Percentiles rank a stretch among this genome's conserved stretches.
phyloP scores from a whole-genome alignment of 768 basidiomycete genomes.

The Xanthoconium purpureum region DNA sequence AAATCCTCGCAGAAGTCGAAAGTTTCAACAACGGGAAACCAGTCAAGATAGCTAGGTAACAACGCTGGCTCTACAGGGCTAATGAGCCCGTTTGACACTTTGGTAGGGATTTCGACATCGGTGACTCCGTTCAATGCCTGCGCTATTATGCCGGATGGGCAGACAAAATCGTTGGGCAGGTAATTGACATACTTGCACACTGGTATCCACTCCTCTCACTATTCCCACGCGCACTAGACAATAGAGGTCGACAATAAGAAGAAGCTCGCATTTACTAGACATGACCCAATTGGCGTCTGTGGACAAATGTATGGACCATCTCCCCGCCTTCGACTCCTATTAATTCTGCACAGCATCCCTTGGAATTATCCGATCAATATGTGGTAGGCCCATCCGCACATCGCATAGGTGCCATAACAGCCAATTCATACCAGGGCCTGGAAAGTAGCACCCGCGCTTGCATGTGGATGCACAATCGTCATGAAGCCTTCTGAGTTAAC shows the following conservation, averaged over 20 bases:
- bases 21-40: constrained; percentile 90
- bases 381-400: constrained; percentile 47
- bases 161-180: constrained; percentile 90
- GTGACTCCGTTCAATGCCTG: constrained; percentile 71
- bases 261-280: constrained; percentile 83
- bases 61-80: constrained; percentile 34
- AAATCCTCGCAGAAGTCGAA: constrained; percentile 83
- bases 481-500: constrained; percentile 94
- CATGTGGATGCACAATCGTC: constrained; percentile 88
- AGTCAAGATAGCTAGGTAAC: constrained; percentile 53
- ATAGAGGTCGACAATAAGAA: constrained; percentile 77
- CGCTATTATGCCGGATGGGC: constrained; percentile 96
- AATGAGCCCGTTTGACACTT: constrained; percentile 2
- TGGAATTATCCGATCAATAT: constrained; percentile 93
- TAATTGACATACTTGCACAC: constrained; percentile 25
- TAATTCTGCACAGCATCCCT: constrained; percentile 56
- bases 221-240: constrained; percentile 39
- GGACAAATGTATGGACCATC: constrained; percentile 70
- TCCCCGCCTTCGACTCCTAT: constrained; percentile 8
- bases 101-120: constrained; percentile 74
- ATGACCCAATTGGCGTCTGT: constrained; percentile 92
- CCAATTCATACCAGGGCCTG: constrained; percentile 52
- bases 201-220: background rate
- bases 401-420: constrained; percentile 1
- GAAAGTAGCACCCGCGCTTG: constrained; percentile 93